phyloP scores from a whole-genome alignment of 805 yeast species.

The Schwanniomyces yamadae region DNA sequence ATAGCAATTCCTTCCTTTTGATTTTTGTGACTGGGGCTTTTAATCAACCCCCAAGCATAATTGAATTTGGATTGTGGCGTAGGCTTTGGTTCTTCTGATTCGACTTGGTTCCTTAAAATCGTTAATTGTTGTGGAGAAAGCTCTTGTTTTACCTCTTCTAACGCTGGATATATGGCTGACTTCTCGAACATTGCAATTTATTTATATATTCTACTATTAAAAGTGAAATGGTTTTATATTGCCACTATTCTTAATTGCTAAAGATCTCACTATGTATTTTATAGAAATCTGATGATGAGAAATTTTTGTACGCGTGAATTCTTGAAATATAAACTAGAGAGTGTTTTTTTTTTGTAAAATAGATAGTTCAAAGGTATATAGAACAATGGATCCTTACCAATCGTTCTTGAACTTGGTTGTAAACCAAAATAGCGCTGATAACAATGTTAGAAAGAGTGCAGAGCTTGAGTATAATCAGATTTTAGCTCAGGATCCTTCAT shows the following conservation, averaged over 20 bases:
- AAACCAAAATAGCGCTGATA: slow-evolving; percentile 46
- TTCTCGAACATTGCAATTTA: slow-evolving; percentile 8
- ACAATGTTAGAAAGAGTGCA: slow-evolving; percentile 48
- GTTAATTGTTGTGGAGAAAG: slow-evolving; percentile 73
- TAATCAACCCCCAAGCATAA: slow-evolving; percentile 94
- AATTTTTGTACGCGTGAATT: too few species aligned
- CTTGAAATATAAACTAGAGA: too few species aligned
- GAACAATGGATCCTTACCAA: slow-evolving; percentile 7
- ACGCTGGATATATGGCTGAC: slow-evolving; percentile 32
- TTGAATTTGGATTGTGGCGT: slow-evolving; percentile 86
- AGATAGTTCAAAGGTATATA: too few species aligned
- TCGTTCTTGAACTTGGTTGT: slow-evolving; percentile 11
- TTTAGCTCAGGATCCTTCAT: slow-evolving; percentile 51
- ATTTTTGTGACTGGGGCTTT: slow-evolving; percentile 58
- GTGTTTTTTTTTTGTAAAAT: too few species aligned
- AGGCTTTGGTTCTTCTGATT: slow-evolving; percentile 75
- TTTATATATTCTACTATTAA: background rate
- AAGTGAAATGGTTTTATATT: too few species aligned
- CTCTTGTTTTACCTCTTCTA: slow-evolving; percentile 47
- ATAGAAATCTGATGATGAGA: too few species aligned
- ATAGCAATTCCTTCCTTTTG: slow-evolving; percentile 80
- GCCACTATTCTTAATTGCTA: too few species aligned
- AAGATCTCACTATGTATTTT: too few species aligned
- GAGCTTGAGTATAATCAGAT: slow-evolving; percentile 48
- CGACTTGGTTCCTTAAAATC: slow-evolving; percentile 72